These are phyloP conservation scores for Schizopora paradoxa DNA, from an alignment of 1,284 basidiomycete species.

Conservation along the genomic window DNA sequence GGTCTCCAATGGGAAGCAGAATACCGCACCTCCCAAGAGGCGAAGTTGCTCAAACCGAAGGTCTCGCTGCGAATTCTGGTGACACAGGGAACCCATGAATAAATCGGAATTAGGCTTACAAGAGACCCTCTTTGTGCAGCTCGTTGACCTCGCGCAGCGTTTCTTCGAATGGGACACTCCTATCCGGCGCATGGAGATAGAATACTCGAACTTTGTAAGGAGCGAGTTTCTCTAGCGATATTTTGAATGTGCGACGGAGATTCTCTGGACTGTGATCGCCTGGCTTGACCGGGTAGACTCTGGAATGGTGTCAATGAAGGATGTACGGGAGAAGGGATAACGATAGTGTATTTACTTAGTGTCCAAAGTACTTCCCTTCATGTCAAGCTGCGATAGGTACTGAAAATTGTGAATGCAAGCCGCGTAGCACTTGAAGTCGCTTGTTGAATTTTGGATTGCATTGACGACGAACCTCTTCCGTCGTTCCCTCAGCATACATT, in stretches of 20 bases:
- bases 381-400: slow-evolving; percentile 40
- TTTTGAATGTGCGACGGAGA: slow-evolving; percentile 34
- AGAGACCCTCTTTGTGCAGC: slow-evolving; percentile 39
- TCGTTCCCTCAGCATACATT: slow-evolving; percentile 45
- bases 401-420: slow-evolving; percentile 18
- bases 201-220: slow-evolving; percentile 37
- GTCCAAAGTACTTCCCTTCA: slow-evolving; percentile 40
- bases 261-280: slow-evolving; percentile 35
- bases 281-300: slow-evolving; percentile 38
- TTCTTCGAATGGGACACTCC: slow-evolving; percentile 41
- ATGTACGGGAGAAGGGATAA: not conserved
- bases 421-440: no score
- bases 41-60: slow-evolving; percentile 44
- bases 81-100: no score
- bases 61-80: slow-evolving; percentile 32
- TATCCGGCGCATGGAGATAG: slow-evolving; percentile 45
- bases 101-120: slow-evolving; percentile 30
- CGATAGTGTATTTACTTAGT: slow-evolving; percentile 37
- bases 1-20: not conserved
- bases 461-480: slow-evolving; percentile 36
- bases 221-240: slow-evolving; percentile 34
- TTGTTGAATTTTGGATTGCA: not conserved
- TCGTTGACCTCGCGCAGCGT: slow-evolving; percentile 40
- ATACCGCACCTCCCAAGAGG: slow-evolving; percentile 35
- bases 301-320: slow-evolving; percentile 18